A percentile compares a stretch with the other conserved stretches of the same genome.
Conservation (phyloP, 148 eudicot species). For the Chenopodium formosanum region DNA sequence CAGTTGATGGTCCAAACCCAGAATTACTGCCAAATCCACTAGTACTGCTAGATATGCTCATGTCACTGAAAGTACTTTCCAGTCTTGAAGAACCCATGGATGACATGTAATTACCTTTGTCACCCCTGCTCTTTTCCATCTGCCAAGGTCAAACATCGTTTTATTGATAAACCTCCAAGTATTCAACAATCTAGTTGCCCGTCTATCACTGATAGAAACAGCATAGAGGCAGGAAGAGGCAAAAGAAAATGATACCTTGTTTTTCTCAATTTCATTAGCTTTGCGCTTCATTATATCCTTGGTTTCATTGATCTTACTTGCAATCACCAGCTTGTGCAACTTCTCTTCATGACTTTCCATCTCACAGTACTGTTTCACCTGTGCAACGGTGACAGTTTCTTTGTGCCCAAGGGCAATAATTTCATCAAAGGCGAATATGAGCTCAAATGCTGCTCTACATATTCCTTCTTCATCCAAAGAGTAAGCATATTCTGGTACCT, state of each 20-base stretch:
- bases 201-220: background rate
- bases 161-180: background rate
- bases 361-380: slow-evolving; percentile 96
- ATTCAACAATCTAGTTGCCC: background rate
- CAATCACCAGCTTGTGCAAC: slow-evolving; percentile 87
- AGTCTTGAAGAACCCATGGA: slow-evolving; percentile 79
- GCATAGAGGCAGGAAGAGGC: background rate
- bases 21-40: slow-evolving; percentile 79
- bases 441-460: slow-evolving; percentile 81
- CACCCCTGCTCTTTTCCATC: slow-evolving; percentile 78
- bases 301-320: slow-evolving; percentile 90
- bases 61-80: slow-evolving; percentile 61
- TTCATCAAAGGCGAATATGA: slow-evolving; percentile 94
- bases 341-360: slow-evolving; percentile 99
- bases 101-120: slow-evolving; percentile 65
- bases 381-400: slow-evolving; percentile 88
- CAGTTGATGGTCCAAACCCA: slow-evolving; percentile 67
- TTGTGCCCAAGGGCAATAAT: slow-evolving; percentile 93
- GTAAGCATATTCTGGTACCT: slow-evolving; percentile 88
- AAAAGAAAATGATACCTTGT: slow-evolving; percentile 50
- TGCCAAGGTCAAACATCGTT: slow-evolving; percentile 26
- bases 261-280: slow-evolving; percentile 95
- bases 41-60: slow-evolving; percentile 56
- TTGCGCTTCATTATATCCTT: slow-evolving; percentile 97
- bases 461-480: slow-evolving; percentile 95